Conservation (phyloP, 768 basidiomycete species). For the Chiua virens region DNA sequence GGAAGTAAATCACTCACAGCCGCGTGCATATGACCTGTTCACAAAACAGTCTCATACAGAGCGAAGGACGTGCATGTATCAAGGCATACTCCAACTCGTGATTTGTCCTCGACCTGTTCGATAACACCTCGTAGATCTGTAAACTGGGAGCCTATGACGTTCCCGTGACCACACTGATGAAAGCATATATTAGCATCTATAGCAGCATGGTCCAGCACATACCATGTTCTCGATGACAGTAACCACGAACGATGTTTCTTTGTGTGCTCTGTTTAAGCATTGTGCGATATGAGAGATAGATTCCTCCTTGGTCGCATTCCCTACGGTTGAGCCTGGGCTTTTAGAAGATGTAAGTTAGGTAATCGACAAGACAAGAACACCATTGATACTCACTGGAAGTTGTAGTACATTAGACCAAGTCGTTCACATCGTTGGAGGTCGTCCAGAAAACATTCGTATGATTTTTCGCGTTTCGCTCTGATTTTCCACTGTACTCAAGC, state of each 20-base stretch:
- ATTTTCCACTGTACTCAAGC: background rate
- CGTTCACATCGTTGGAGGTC: slow-evolving; percentile 77
- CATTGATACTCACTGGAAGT: slow-evolving; percentile 70
- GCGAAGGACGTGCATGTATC: slow-evolving; percentile 67
- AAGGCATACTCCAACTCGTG: slow-evolving; percentile 76
- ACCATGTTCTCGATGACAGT: slow-evolving; percentile 87
- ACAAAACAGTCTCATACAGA: background rate
- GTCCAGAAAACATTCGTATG: slow-evolving; percentile 79
- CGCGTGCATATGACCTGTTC: slow-evolving; percentile 71
- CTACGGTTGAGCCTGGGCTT: slow-evolving; percentile 85
- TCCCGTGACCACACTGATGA: slow-evolving; percentile 71
- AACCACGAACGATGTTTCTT: slow-evolving; percentile 53
- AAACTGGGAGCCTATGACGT: slow-evolving; percentile 74
- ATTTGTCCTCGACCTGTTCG: slow-evolving; percentile 65
- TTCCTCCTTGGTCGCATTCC: slow-evolving; percentile 56
- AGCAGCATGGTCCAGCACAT: background rate
- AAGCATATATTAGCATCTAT: background rate
- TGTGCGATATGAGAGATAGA: slow-evolving; percentile 66
- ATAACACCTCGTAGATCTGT: slow-evolving; percentile 71
- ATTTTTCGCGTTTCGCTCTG: slow-evolving; percentile 67
- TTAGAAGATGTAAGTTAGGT: slow-evolving; percentile 1
- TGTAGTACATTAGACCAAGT: slow-evolving; percentile 72
- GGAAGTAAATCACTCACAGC: slow-evolving; percentile 61
- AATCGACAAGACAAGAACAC: background rate
- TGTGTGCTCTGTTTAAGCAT: slow-evolving; percentile 74